phyloP scores from a whole-genome alignment of 495 filamentous ascomycete species.

The Cenococcum geophilum region DNA sequence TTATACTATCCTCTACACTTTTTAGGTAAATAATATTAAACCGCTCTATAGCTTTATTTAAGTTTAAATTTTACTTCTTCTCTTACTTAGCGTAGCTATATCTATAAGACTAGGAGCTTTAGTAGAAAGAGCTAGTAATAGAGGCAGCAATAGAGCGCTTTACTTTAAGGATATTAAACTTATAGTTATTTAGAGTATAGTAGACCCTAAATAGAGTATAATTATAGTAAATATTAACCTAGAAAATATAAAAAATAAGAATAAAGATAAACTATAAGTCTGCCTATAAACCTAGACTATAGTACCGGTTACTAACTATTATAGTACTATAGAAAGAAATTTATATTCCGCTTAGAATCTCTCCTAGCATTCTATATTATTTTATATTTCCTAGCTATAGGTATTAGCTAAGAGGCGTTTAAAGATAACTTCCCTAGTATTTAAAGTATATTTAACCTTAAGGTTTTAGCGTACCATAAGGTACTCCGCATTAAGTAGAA shows the following conservation, averaged over 20 bases:
- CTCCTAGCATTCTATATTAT: slow-evolving; percentile 20
- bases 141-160: slow-evolving; percentile 13
- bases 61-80: too few relatives aligned
- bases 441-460: slow-evolving; percentile 21
- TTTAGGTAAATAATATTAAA: slow-evolving; percentile 13
- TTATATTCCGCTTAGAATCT: slow-evolving; percentile 20
- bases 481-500: slow-evolving; percentile 18
- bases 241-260: slow-evolving; percentile 18
- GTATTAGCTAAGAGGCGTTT: slow-evolving; percentile 13
- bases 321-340: slow-evolving; percentile 19
- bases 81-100: too few relatives aligned
- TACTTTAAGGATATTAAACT: slow-evolving; percentile 16
- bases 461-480: slow-evolving; percentile 11
- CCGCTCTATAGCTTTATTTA: slow-evolving; percentile 9
- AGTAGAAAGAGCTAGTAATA: slow-evolving; percentile 10
- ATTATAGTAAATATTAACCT: slow-evolving; percentile 15
- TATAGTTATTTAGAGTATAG: slow-evolving; percentile 5
- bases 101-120: slow-evolving; percentile 16
- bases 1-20: slow-evolving; percentile 14
- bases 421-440: slow-evolving; percentile 12
- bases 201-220: slow-evolving; percentile 3
- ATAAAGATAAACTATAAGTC: slow-evolving; percentile 11
- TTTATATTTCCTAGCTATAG: slow-evolving; percentile 10
- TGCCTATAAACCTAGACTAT: background rate
- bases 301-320: slow-evolving; percentile 1